Percentiles rank a stretch among this genome's conserved stretches.
These are phyloP conservation scores for Talaromyces verruculosus DNA, from an alignment of 2,329 filamentous ascomycete species.

Conservation along the genomic window DNA sequence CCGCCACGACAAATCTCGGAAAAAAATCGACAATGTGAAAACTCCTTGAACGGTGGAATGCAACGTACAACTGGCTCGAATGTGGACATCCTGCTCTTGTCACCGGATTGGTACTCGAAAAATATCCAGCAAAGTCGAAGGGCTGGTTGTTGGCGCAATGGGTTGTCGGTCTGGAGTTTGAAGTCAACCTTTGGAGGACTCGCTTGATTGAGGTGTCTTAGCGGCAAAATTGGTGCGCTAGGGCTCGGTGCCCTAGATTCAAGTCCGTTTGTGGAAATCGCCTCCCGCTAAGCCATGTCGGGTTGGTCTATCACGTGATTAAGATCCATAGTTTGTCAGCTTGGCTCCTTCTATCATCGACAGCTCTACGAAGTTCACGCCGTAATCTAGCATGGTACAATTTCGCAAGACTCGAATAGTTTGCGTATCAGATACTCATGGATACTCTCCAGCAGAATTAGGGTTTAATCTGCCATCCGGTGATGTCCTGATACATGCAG, in stretches of 20 bases:
- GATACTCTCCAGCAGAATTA: conserved; percentile 49
- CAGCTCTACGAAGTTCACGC: not conserved
- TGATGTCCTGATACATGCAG: conserved; percentile 60
- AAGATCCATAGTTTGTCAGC: not conserved
- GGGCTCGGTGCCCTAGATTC: conserved; percentile 37
- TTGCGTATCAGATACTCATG: conserved; percentile 61
- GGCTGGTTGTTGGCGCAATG: conserved; percentile 43
- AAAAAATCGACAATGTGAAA: conserved; percentile 3
- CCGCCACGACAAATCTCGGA: not conserved
- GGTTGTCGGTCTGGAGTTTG: conserved; percentile 44
- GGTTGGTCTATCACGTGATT: not conserved
- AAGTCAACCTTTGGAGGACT: conserved; percentile 31
- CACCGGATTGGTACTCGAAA: conserved; percentile 40
- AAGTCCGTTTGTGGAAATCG: conserved; percentile 1
- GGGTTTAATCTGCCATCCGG: conserved; percentile 55
- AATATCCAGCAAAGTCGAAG: conserved; percentile 44
- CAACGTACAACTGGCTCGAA: conserved; percentile 65
- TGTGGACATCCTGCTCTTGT: conserved; percentile 61
- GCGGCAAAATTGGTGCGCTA: conserved; percentile 24
- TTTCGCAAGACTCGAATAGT: conserved; percentile 53
- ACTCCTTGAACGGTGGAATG: conserved; percentile 21
- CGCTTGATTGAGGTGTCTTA: conserved; percentile 43
- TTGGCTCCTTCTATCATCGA: not conserved
- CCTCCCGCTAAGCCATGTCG: conserved; percentile 1
- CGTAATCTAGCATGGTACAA: conserved; percentile 12